These are phyloP conservation scores for Thelephora terrestris DNA, from an alignment of 1,284 basidiomycete species.

Conservation along the genomic window DNA sequence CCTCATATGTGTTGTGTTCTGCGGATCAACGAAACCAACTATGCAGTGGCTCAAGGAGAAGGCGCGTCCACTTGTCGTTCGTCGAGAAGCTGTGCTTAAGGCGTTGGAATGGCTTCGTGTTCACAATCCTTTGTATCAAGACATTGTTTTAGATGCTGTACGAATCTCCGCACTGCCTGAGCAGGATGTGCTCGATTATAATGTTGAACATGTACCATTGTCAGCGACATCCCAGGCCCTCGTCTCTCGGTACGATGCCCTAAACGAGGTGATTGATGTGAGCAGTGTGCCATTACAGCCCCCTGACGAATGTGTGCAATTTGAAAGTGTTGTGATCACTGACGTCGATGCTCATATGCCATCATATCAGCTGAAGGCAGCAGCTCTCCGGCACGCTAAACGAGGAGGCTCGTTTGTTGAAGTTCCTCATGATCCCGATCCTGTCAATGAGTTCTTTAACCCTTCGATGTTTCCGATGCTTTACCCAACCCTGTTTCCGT, in stretches of 20 bases:
- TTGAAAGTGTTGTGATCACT: too few relatives aligned
- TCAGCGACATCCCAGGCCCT: constrained; percentile 10
- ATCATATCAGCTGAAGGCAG: constrained; percentile 20
- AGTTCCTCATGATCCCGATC: too few relatives aligned
- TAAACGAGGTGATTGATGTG: background rate
- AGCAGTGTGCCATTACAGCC: constrained; percentile 15
- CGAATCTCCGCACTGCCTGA: constrained; percentile 20
- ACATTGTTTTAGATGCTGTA: constrained; percentile 20
- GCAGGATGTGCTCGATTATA: constrained; percentile 23
- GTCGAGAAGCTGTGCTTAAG: constrained; percentile 16
- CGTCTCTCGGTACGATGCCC: constrained; percentile 17
- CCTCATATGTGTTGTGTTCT: constrained; percentile 25
- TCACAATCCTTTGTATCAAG: constrained; percentile 23
- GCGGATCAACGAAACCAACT: constrained; percentile 21
- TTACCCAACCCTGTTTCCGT: constrained; percentile 18
- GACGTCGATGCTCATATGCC: constrained; percentile 12
- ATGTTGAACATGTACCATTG: constrained; percentile 17
- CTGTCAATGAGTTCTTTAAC: constrained; percentile 14
- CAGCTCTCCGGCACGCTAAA: constrained; percentile 23
- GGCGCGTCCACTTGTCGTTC: constrained; percentile 23
- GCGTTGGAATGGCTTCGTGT: constrained; percentile 25
- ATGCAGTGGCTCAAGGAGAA: constrained; percentile 18
- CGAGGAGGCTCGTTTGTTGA: constrained; percentile 10
- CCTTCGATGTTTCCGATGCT: constrained; percentile 6
- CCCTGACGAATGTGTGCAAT: too few relatives aligned